Percentiles rank a stretch among this genome's conserved stretches.
Conservation (phyloP, 148 eudicot genomes). For the Linanthus parryae region DNA sequence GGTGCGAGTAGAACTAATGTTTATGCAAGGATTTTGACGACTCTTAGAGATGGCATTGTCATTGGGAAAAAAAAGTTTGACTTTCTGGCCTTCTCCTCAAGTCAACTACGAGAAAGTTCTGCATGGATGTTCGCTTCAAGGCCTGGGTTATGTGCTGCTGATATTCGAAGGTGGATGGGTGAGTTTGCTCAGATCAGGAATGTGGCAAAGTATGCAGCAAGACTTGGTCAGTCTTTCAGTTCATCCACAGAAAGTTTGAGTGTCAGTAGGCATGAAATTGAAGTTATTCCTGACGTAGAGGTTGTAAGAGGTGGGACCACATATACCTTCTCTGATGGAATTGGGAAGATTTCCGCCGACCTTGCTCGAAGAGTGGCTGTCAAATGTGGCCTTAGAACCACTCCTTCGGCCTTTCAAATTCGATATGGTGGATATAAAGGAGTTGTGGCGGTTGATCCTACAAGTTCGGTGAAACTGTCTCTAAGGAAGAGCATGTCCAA, state of each 20-base stretch:
- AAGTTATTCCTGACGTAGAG: conserved; percentile 51
- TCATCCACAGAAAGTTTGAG: conserved; percentile 80
- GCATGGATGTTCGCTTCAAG: conserved; percentile 95
- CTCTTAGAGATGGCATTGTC: conserved; percentile 47
- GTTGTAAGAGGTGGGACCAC: conserved; percentile 12
- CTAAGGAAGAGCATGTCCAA: conserved; percentile 79
- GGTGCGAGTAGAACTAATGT: conserved; percentile 38
- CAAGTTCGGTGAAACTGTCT: conserved; percentile 48
- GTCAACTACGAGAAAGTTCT: conserved; percentile 84
- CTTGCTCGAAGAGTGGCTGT: conserved; percentile 65
- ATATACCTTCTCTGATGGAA: conserved; percentile 83
- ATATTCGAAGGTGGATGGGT: conserved; percentile 78
- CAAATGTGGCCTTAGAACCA: conserved; percentile 46
- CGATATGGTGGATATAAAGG: conserved; percentile 93
- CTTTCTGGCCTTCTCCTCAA: conserved; percentile 87
- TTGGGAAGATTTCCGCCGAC: conserved; percentile 77
- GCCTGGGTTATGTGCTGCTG: conserved; percentile 49
- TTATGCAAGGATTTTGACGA: conserved; percentile 50
- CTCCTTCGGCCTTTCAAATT: conserved; percentile 86
- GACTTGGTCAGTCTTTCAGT: conserved; percentile 92
- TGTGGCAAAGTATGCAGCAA: conserved; percentile 95
- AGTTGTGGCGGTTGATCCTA: conserved; percentile 87
- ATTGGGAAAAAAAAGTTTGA: conserved; percentile 74
- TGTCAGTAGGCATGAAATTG: conserved; percentile 48
- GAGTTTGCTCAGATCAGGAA: conserved; percentile 60